Conservation (phyloP, 2,329 filamentous ascomycete species). For the Aspergillus unguis region DNA sequence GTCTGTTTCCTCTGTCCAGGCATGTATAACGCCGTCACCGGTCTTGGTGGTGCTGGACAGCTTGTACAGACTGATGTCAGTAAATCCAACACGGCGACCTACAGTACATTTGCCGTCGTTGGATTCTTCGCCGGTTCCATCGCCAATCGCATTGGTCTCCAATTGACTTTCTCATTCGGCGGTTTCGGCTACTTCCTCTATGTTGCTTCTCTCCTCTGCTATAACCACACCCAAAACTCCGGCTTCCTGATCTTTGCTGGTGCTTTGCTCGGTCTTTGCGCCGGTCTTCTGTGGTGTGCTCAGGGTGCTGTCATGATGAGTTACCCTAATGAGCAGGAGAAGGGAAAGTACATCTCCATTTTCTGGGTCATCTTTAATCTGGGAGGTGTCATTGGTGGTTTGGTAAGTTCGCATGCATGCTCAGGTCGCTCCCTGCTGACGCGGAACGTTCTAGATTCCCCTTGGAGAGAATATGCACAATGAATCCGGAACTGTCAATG, state of each 20-base stretch:
- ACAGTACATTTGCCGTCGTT: constrained; percentile 66
- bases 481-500: constrained; percentile 44
- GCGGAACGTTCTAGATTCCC: constrained; percentile 33
- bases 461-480: constrained; percentile 47
- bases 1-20: constrained; percentile 71
- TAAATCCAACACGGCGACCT: constrained; percentile 67
- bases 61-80: constrained; percentile 56
- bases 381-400: constrained; percentile 79
- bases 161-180: constrained; percentile 44
- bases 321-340: constrained; percentile 75
- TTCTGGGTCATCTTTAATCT: constrained; percentile 97
- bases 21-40: constrained; percentile 67
- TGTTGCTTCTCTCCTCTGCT: constrained; percentile 48
- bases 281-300: constrained; percentile 50
- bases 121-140: constrained; percentile 60
- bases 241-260: constrained; percentile 51
- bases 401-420: constrained; percentile 46
- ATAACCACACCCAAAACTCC: constrained; percentile 49
- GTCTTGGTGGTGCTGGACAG: constrained; percentile 63
- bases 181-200: constrained; percentile 51
- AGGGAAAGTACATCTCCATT: constrained; percentile 83
- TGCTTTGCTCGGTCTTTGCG: constrained; percentile 49
- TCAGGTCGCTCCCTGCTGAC: background rate
- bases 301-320: constrained; percentile 64
- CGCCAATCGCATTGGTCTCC: constrained; percentile 45